Evolutionary conservation across 352 stramenopile species (phyloP), one percentile per base, ranked within the genome.

Genomic region (Phytopythium delawarense): DNA sequence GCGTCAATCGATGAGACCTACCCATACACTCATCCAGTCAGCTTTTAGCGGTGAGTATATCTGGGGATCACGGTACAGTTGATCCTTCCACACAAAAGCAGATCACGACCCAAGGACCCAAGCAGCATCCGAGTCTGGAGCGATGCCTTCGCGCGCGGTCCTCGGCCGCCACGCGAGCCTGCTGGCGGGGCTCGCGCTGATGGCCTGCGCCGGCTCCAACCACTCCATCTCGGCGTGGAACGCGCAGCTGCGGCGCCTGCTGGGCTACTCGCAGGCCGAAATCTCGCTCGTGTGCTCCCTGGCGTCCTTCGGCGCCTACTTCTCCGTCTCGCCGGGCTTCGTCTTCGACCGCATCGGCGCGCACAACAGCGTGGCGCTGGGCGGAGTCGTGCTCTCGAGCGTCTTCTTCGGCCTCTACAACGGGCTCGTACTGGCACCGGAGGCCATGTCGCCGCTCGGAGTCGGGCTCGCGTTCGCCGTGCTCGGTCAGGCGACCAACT

Each of bases 151-250:
- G 28, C 25, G 39, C 16, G 18, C 42, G 20, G 35, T 48, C 44
- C 57, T 61, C 34, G 67, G 74, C 20, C 78, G 78, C 58, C 72
- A 74, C 55, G 57, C 69, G 39, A 91, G 84, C 61, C 72, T 91
- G 18, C 34, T 71, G 2, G 71, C 74, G 2, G 84, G 81, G 18
- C 62, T 87, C 39, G 59, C 81, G 61, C 73, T 91, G 45, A 89
- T 90, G 73, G 58, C 69, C 0, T 76, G 71, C 34, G 71, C 88
- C 42, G 84, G 84, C 16, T 91, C 84, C 16, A 88, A 87, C 67
- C 80, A 93, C 68, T 76, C 82, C 13, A 87, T 93, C 51, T 93
- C 84, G 20, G 78, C 76, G 16, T 93, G 81, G 84, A 93, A 93
- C 48, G 70, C 80, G 59, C 76, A 93, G 71, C 72, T 93, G 18